phyloP scores from a whole-genome alignment of 805 yeast genomes.

The Brettanomyces naardenensis region DNA sequence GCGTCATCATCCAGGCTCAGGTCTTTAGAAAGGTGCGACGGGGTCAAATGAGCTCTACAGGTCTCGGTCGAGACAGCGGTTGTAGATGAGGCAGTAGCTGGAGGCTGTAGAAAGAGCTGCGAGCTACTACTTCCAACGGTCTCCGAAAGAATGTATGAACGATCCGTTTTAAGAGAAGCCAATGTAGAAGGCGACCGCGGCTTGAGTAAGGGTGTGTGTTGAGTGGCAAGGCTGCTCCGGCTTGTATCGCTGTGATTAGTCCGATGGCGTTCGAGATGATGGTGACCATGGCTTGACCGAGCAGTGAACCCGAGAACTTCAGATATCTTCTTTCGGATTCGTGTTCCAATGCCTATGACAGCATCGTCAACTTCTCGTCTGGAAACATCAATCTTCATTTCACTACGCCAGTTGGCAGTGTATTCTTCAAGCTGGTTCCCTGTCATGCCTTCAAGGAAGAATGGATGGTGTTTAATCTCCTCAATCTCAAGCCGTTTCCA shows the following conservation, averaged over 20 bases:
- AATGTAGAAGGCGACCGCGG: no score
- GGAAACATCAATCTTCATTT: conserved; percentile 47
- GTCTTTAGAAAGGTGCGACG: no score
- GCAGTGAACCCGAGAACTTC: conserved; percentile 19
- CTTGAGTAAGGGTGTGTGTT: no score
- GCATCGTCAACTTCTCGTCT: conserved; percentile 69
- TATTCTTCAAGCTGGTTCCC: conserved; percentile 22
- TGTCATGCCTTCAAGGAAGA: conserved; percentile 30
- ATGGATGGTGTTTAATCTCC: conserved; percentile 73
- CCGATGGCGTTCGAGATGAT: no score
- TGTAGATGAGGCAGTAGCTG: neutral
- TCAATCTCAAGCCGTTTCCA: conserved; percentile 55
- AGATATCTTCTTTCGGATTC: conserved; percentile 44
- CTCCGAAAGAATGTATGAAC: conserved; percentile 3
- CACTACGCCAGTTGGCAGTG: conserved; percentile 20
- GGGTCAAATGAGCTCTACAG: no score
- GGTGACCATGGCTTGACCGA: neutral
- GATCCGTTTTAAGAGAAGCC: neutral
- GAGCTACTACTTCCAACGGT: neutral
- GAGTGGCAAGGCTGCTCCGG: no score
- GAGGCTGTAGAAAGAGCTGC: neutral
- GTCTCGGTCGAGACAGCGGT: no score
- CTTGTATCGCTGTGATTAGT: no score
- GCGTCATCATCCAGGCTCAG: neutral
- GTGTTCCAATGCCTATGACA: conserved; percentile 71